Evolutionary conservation across 345 rosid species (phyloP).

Genomic region (Rhizophora apiculata): DNA sequence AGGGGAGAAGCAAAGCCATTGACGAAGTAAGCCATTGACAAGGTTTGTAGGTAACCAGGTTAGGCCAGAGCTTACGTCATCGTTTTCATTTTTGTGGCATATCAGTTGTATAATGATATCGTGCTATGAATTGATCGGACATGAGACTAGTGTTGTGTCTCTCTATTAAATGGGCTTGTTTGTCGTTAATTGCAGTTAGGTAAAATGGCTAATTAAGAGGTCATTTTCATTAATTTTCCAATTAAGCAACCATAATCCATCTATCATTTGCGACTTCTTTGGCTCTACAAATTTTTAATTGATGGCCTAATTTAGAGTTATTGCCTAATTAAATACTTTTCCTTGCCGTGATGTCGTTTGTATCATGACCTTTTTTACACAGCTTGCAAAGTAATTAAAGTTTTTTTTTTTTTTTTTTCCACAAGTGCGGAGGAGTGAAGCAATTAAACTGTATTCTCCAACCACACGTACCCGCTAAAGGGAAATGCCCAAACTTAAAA

Average conservation of each 20-base stretch:
- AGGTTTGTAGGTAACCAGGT: background rate
- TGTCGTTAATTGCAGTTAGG: slow-evolving; percentile 10
- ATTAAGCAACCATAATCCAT: background rate
- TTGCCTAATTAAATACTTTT: too few relatives aligned
- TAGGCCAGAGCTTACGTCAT: background rate
- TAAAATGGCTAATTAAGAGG: background rate
- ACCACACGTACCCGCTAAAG: too few relatives aligned
- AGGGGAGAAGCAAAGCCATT: background rate
- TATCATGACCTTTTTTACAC: too few relatives aligned
- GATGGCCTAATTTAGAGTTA: too few relatives aligned
- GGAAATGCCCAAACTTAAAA: too few relatives aligned
- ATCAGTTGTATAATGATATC: background rate
- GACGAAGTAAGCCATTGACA: background rate
- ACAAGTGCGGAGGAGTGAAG: too few relatives aligned
- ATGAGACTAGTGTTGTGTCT: background rate
- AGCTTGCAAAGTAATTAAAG: too few relatives aligned
- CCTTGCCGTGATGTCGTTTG: too few relatives aligned
- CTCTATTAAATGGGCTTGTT: background rate
- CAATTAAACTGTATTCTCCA: too few relatives aligned
- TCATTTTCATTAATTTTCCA: background rate
- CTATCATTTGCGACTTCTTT: too few relatives aligned
- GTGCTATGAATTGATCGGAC: slow-evolving; percentile 5
- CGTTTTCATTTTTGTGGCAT: background rate
- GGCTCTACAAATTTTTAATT: too few relatives aligned
- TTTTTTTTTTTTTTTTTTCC: too few relatives aligned